A percentile compares a stretch with the other conserved stretches of the same genome.
Evolutionary conservation across 768 basidiomycete species (phyloP).

Genomic region (Lepiota subincarnata): DNA sequence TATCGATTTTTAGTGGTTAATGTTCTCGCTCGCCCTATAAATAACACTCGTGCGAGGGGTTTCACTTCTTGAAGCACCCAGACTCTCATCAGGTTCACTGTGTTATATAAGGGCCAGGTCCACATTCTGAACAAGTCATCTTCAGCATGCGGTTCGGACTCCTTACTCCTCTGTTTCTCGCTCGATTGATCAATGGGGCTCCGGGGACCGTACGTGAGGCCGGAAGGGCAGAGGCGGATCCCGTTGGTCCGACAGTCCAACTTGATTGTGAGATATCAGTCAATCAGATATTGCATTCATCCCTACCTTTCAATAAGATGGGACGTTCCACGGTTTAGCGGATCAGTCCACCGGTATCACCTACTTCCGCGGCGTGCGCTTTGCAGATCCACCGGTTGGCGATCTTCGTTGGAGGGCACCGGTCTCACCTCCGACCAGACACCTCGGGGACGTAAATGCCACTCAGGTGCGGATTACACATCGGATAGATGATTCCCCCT

Average conservation of each 20-base stretch:
- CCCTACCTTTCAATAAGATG: conserved; percentile 23
- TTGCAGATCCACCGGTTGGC: conserved; percentile 39
- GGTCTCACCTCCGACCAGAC: conserved; percentile 31
- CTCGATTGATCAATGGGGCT: not conserved
- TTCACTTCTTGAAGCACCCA: no score
- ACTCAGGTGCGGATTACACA: conserved; percentile 21
- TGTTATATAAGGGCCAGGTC: no score
- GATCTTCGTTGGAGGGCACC: conserved; percentile 38
- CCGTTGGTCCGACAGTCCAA: not conserved
- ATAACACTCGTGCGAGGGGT: no score
- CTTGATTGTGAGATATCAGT: not conserved
- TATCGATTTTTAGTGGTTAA: no score
- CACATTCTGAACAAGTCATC: no score
- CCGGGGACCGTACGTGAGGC: not conserved
- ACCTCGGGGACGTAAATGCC: conserved; percentile 34
- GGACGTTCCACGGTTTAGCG: conserved; percentile 30
- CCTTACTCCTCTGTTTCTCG: no score
- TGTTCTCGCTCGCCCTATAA: no score
- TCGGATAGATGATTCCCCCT: not conserved
- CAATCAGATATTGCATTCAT: not conserved
- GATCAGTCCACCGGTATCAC: conserved; percentile 28
- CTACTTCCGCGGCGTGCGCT: conserved; percentile 38
- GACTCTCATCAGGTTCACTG: no score
- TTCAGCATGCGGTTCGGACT: no score
- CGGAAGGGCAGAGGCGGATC: not conserved